Base-by-base conservation (phyloP, 768 basidiomycete genomes). In the Tricholoma furcatifolium region DNA sequence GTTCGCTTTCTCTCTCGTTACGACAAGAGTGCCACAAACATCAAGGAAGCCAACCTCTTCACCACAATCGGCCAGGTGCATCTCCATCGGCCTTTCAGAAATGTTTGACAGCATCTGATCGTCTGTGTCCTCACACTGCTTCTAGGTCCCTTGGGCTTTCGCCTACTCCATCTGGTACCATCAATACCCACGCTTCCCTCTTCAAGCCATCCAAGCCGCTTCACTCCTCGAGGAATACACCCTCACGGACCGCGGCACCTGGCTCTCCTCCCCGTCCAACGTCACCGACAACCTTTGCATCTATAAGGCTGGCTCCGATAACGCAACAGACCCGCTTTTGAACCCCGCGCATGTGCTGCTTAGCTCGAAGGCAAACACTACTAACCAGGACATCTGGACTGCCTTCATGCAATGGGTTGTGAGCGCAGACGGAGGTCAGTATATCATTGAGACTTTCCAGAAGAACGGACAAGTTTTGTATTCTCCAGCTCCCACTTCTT, bases 21-120 rank as follows among this genome's bases (percentile, higher is more conserved):
- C 53, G 81, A 84, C 56, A 83, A 81, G 57, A 79, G 78, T 47
- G 80, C 82, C 10, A 82, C 80, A 0, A 81, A 83, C 59, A 80
- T 83, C 62, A 83, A 80, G 53, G 80, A 82, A 54, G 78, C 74
- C 27, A 60, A 69, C 43, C 52, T 82, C 10, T 82, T 81, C 50
- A 68, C 72, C 38, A 67, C 62, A 11, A 80, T 82, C 23, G 79
- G 80, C 10, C 79, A 82, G 65, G 80, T 74, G 44, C 6, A 59
- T 32, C 12, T n/a, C n/a, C n/a, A 18, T 7, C 30, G 36, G 18
- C 42, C 32, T 38, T 31, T 44, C 15, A 32, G 27, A 27, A 27
- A 7, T 7, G 36, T 11, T 38, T 27, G 9, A 35, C n/a, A 21
- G 27, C 3, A 7, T 27, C 27, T 27, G 7, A 18, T 24, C 8